Base-by-base conservation (phyloP, 208 protist genomes). In the Acanthamoeba sp. region DNA sequence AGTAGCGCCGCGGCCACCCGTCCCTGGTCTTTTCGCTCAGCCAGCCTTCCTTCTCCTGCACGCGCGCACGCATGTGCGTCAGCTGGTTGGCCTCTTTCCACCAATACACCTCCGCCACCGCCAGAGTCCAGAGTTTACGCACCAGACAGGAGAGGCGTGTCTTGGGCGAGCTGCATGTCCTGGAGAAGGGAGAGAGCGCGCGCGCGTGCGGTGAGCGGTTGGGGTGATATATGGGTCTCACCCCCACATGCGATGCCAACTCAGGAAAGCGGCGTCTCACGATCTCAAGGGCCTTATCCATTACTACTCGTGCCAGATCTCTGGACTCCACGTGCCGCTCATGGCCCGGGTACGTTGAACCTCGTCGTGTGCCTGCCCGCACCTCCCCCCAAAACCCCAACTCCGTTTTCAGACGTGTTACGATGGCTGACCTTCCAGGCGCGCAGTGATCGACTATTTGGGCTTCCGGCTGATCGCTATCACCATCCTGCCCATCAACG, bases 261-360 rank as follows among this genome's bases (percentile, higher is more conserved):
- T n/a, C 52, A 91, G 84, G 64, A 84, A 80, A 24, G 90, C 90
- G 24, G 90, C 90, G 16, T 66, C 52, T 7, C 90, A 85, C 69
- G 90, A 94, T 20, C 69, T 94, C 32, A 84, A 94, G 48, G 90
- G 90, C 27, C 90, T 94, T 42, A 80, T 80, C 20, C 36, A 55
- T 48, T 94, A 78, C 50, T 84, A 85, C 45, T 24, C 20, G 10
- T 55, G 27, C 50, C 40, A 94, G 29, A 94, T 94, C 10, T 12
- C 32, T 7, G 91, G 73, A 20, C 91, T 94, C 52, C 76, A 85
- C 24, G 48, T 95, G 22, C 84, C 84, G 5, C 73, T 95, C 45
- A 95, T 95, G 93, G 52, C 84, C 82, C 32, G n/a, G n/a, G n/a
- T 76, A 6, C 89, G 55, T 27, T 12, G 88, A n/a, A n/a, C n/a